Percentiles rank a stretch among this genome's conserved stretches.
Conservation (phyloP, 805 yeast species). For the Saturnispora serradocipensis region DNA sequence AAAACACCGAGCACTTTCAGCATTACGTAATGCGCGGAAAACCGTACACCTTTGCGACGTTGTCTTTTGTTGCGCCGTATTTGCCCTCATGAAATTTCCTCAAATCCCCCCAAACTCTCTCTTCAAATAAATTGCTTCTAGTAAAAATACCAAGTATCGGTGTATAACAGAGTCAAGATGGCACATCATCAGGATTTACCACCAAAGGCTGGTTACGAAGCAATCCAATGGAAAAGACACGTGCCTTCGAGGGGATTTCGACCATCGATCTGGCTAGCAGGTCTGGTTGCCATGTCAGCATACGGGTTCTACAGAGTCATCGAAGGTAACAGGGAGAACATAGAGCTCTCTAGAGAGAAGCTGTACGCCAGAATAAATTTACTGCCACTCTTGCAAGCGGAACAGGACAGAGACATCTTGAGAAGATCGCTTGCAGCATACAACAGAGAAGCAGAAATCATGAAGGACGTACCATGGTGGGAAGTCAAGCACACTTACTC, state of each 20-base stretch:
- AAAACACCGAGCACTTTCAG: not conserved
- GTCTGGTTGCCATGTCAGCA: constrained; percentile 52
- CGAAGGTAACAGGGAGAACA: constrained; percentile 63
- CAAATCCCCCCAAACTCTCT: not conserved
- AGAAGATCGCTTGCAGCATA: constrained; percentile 60
- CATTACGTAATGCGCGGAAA: not conserved
- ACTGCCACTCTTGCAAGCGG: constrained; percentile 70
- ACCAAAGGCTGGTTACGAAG: constrained; percentile 78
- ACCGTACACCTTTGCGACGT: not conserved
- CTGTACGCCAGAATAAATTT: constrained; percentile 68
- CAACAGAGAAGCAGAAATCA: constrained; percentile 59
- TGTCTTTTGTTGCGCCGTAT: not conserved
- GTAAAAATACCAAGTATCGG: not conserved
- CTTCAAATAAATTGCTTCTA: not conserved
- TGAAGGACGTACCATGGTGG: constrained; percentile 57
- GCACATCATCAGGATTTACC: constrained; percentile 64
- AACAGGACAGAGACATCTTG: constrained; percentile 68
- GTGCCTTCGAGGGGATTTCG: constrained; percentile 80
- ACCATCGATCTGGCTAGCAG: constrained; percentile 61
- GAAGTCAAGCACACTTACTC: constrained; percentile 38
- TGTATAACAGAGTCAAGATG: constrained; percentile 11
- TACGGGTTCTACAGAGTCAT: constrained; percentile 64
- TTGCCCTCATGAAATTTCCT: not conserved
- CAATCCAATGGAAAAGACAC: constrained; percentile 83
- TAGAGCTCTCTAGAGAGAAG: constrained; percentile 68